Evolutionary conservation across 2,329 filamentous ascomycete genomes (phyloP), one percentile per base, ranked within the genome.

Genomic region (Aspergillus unguis): DNA sequence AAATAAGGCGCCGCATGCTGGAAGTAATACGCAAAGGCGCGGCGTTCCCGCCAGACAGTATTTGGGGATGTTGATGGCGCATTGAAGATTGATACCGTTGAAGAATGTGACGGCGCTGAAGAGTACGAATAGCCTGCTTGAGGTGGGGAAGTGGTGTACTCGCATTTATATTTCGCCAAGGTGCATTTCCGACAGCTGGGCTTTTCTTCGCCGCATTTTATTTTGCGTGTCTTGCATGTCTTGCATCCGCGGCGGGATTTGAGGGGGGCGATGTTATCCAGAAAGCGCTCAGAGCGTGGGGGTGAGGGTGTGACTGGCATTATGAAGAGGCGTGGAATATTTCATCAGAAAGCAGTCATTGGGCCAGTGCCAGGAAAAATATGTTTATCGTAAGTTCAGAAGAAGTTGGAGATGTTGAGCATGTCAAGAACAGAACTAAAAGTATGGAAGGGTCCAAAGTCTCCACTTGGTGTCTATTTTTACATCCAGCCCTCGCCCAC

Each of bases 21-120:
- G 38, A 69, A 65, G 54, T 71, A 73, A 43, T 65, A 70, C 1
- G 66, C 65, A 53, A 72, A 72, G 8, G 69, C 65, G 17, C 68
- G 67, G 17, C 65, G 63, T 52, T 73, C 70, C 43, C 62, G 57
- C 56, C 57, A 66, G 6, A 58, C 61, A 2, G 58, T 62, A 27
- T 60, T 61, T 28, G 63, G 57, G 10, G 48, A 58, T 8, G 56
- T 33, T 31, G 61, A 62, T 17, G 17, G 17, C 17, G 17, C 17
- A 17, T 44, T 45, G 6, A 53, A 38, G 3, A 53, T 37, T 6
- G 40, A 50, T 7, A 23, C 23, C 1, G 36, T 38, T 6, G 27
- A 41, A 9, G 40, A 25, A 17, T 17, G 17, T 9, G 29, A 42
- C 38, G 33, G 31, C 3, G 52, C 42, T 10, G 40, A 43, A 26